Evolutionary conservation across 495 filamentous ascomycete species (phyloP).

Genomic region (Oidiodendron maius): DNA sequence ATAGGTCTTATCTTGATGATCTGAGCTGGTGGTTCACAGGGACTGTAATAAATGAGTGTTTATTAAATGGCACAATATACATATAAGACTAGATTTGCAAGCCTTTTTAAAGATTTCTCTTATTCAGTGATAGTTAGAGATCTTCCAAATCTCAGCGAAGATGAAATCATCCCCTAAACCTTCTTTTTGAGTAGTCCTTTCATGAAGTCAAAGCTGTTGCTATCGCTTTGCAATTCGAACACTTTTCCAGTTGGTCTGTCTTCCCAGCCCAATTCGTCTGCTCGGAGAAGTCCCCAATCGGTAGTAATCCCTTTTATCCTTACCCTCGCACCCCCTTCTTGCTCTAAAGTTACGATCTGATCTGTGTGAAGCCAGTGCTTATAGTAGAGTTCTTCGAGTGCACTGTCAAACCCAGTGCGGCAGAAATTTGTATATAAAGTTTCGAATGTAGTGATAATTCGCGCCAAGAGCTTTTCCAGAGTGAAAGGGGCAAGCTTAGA

Average conservation of each 20-base stretch:
- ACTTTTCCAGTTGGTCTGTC: constrained; percentile 69
- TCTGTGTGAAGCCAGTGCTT: constrained; percentile 82
- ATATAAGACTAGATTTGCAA: too few species aligned
- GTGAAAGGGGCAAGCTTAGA: constrained; percentile 52
- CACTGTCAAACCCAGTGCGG: constrained; percentile 60
- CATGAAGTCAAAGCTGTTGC: constrained; percentile 99
- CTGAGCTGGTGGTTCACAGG: too few species aligned
- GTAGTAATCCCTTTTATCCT: constrained; percentile 84
- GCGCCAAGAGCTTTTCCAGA: constrained; percentile 77
- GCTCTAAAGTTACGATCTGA: constrained; percentile 85
- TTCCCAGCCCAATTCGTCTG: constrained; percentile 70
- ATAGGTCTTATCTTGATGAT: too few species aligned
- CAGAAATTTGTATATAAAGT: constrained; percentile 70
- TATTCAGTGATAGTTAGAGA: too few species aligned
- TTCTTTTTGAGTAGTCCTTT: constrained; percentile 81
- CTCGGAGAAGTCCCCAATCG: constrained; percentile 81
- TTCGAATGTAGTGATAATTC: constrained; percentile 76
- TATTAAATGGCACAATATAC: too few species aligned
- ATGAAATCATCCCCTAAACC: too few species aligned
- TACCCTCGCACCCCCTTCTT: constrained; percentile 69
- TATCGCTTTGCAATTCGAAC: constrained; percentile 87
- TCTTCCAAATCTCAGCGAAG: too few species aligned
- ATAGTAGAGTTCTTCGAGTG: constrained; percentile 78
- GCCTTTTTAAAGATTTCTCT: too few species aligned
- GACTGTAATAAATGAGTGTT: too few species aligned